Evolutionary conservation across 1,284 basidiomycete genomes (phyloP).

Genomic region (Irpex lacteus): DNA sequence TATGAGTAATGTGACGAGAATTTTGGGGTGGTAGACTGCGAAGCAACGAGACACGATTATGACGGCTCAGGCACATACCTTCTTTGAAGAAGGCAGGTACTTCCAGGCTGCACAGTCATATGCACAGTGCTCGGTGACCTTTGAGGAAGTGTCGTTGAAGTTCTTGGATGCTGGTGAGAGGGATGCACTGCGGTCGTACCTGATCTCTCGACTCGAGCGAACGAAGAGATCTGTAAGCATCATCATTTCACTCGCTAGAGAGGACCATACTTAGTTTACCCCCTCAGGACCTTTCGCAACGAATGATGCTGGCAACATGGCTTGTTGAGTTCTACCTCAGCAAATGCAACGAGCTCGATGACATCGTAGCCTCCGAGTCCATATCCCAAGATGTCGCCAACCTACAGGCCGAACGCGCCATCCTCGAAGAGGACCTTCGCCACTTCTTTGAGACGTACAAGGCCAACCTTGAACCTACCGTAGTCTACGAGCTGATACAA

Average conservation of each 20-base stretch:
- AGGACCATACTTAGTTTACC: not conserved
- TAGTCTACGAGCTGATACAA: conserved; percentile 90
- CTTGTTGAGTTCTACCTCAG: conserved; percentile 96
- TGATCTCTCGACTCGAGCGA: conserved; percentile 85
- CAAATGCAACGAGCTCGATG: conserved; percentile 96
- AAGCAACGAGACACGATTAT: conserved; percentile 85
- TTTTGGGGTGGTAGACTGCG: conserved; percentile 54
- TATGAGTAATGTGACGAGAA: not conserved
- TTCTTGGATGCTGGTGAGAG: conserved; percentile 90
- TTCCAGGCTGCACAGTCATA: conserved; percentile 93
- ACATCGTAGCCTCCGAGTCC: conserved; percentile 81
- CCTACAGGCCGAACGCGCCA: conserved; percentile 73
- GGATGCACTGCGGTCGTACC: conserved; percentile 91
- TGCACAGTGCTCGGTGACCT: conserved; percentile 83
- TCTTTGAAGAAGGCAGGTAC: conserved; percentile 79
- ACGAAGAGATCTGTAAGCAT: conserved; percentile 68
- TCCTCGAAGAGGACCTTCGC: conserved; percentile 90
- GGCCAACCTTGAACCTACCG: conserved; percentile 81
- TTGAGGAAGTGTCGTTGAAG: conserved; percentile 91
- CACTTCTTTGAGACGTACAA: conserved; percentile 94
- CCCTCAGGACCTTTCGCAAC: conserved; percentile 81
- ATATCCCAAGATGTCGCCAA: conserved; percentile 87
- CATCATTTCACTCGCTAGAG: not conserved
- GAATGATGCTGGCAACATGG: conserved; percentile 99
- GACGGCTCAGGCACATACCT: conserved; percentile 82